Percentiles rank a stretch among this genome's conserved stretches.
These are phyloP conservation scores for Hirsutella thompsonii DNA, from an alignment of 2,329 filamentous ascomycete genomes.

Conservation along the genomic window DNA sequence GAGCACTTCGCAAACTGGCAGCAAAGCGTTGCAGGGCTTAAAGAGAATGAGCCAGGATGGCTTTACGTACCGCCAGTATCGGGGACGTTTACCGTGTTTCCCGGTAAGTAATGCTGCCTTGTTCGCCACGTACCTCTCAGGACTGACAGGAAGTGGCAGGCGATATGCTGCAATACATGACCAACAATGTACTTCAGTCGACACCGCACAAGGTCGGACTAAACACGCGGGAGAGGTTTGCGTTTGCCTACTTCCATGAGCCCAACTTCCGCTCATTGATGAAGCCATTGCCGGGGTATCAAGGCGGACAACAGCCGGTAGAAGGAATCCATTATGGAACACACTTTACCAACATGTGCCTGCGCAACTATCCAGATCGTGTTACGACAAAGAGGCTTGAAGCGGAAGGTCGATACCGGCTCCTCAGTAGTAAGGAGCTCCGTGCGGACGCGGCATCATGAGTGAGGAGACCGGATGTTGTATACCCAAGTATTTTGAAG, in stretches of 20 bases:
- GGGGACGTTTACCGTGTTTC: constrained; percentile 35
- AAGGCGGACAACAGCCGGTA: constrained; percentile 14
- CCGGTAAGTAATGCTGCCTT: constrained; percentile 19
- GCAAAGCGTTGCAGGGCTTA: constrained; percentile 26
- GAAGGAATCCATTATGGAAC: constrained; percentile 37
- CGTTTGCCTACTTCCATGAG: constrained; percentile 39
- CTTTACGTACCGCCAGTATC: constrained; percentile 31
- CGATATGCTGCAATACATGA: constrained; percentile 40
- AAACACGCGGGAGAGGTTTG: constrained; percentile 31
- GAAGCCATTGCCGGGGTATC: constrained; percentile 26
- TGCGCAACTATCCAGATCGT: constrained; percentile 34
- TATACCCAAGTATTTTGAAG: background rate
- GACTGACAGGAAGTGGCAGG: constrained; percentile 14
- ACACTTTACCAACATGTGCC: constrained; percentile 37
- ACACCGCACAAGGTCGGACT: constrained; percentile 38
- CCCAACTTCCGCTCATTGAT: constrained; percentile 32
- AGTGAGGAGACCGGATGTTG: background rate
- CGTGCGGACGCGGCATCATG: constrained; percentile 11
- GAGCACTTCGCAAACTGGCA: constrained; percentile 33
- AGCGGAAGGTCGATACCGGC: constrained; percentile 14
- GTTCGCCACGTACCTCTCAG: no score
- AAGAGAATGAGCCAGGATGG: constrained; percentile 32
- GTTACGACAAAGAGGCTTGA: constrained; percentile 25
- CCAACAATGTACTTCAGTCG: constrained; percentile 28
- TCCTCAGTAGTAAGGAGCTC: constrained; percentile 8